phyloP scores from a whole-genome alignment of 768 basidiomycete genomes.

The Kwoniella europaea region DNA sequence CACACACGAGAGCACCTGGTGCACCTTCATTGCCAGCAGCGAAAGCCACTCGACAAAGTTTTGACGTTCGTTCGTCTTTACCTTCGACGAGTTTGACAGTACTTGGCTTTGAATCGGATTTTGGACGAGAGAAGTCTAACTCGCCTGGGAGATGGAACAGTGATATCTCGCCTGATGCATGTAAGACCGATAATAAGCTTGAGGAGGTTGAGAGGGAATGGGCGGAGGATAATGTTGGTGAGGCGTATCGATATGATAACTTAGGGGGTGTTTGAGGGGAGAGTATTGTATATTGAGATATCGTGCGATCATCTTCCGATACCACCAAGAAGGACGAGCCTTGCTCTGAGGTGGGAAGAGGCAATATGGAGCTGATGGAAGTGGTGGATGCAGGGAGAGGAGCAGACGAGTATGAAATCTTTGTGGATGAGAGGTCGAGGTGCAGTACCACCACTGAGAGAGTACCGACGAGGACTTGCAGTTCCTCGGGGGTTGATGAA shows the following conservation, averaged over 20 bases:
- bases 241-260: conserved; percentile 48
- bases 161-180: conserved; percentile 53
- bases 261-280: conserved; percentile 30
- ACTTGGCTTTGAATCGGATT: conserved; percentile 46
- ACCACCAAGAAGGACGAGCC: conserved; percentile 46
- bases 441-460: conserved; percentile 37
- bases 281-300: conserved; percentile 48
- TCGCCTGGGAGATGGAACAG: conserved; percentile 47
- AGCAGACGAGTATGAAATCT: conserved; percentile 37
- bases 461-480: conserved; percentile 44
- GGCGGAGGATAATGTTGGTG: conserved; percentile 49
- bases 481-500: conserved; percentile 27
- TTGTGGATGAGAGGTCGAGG: conserved; percentile 34
- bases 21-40: conserved; percentile 29
- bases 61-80: conserved; percentile 38
- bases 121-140: conserved; percentile 44
- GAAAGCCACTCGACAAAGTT: conserved; percentile 37
- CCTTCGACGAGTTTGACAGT: conserved; percentile 42
- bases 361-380: conserved; percentile 40
- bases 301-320: conserved; percentile 45
- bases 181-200: conserved; percentile 42
- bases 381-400: conserved; percentile 47
- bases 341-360: conserved; percentile 35
- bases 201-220: conserved; percentile 46
- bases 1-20: conserved; percentile 36